Base-by-base conservation (phyloP, 116 monocot species). In the Zostera marina region DNA sequence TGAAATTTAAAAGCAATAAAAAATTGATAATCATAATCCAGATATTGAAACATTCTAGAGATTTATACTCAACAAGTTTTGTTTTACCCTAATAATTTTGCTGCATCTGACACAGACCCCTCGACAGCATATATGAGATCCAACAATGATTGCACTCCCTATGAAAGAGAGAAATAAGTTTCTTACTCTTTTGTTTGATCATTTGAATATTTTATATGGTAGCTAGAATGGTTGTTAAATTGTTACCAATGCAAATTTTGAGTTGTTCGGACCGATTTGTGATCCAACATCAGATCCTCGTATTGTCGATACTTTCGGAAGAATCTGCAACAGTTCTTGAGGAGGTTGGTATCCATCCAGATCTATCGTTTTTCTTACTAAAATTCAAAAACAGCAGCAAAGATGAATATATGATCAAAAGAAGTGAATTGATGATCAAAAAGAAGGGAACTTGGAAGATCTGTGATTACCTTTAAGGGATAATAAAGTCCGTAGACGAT, bases 131-230 rank as follows among this genome's bases (percentile, higher is more conserved):
- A 85, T 54, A 96, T 70, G 44, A 96, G 66, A 76, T 96, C 89
- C 22, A 96, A 54, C 23, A 96, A 74, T 71, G 89, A 85, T 65
- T 89, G 89, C 82, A 96, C 85, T 58, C 96, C 96, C 94, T 96
- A 70, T 42, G 23, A 26, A 11, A 49, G 54, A 26, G 12, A 49
- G 54, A 46, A 57, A 42, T 65, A 32, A 32, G 32, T 32, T 32
- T 32, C 32, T 1, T 2, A 32, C 32, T 32, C 5, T 32, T 32
- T 32, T 32, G 32, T 32, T 32, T 32, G 32, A 32, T 32, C 32
- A 32, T 9, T 16, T 48, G 48, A 48, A 45, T 45, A 45, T 45
- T 7, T 17, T 48, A 48, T n/a, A 48, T 48, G 48, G 17, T 15
- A 15, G 19, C 19, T 5, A 7, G 11, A 48, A 48, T 15, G 17